Base-by-base conservation (phyloP, 2,329 filamentous ascomycete species). In the Ustilaginoidea virens region DNA sequence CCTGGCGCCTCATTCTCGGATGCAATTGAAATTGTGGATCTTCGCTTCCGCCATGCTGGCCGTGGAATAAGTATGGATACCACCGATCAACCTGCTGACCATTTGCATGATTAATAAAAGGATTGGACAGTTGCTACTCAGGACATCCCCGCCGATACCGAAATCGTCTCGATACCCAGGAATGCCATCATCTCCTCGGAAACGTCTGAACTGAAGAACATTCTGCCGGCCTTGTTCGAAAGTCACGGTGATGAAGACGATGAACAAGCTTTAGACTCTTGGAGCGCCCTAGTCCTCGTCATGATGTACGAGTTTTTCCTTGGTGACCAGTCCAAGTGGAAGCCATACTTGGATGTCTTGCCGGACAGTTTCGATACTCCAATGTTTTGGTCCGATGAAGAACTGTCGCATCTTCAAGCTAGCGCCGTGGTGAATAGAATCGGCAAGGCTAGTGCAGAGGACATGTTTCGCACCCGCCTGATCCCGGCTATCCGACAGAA, bases 311-410 rank as follows among this genome's bases (percentile, higher is more conserved):
- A 93, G 55, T 63, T 61, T 31, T 52, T 73, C 6, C 74, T 50
- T 48, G 73, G 51, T 28, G 57, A 42, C 35, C 54, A 40, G 1
- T 92, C 83, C 1, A 56, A 53, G 7, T 93, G 85, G 85, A 69
- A 72, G 38, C 63, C 74, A 0, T 93, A 93, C 51, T 74, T 92
- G 39, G 64, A 74, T 33, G 61, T 92, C 13, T 62, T 93, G 5
- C 83, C 83, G 1, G 40, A 46, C 5, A 44, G 55, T 1, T 93
- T 93, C 45, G 71, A 90, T 48, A 92, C 82, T 2, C 66, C 87
- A 38, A 93, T 94, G 80, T 93, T 86, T 55, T 94, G 86, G 86
- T 60, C 67, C 2, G 58, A 66, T 1, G 55, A 60, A 1, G 83
- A 93, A 48, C 60, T 93, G 3, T 54, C 59, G 1, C 63, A 77